Evolutionary conservation across 2,329 filamentous ascomycete genomes (phyloP), one percentile per base, ranked within the genome.

Genomic region (Chaetomiaceae sp.): DNA sequence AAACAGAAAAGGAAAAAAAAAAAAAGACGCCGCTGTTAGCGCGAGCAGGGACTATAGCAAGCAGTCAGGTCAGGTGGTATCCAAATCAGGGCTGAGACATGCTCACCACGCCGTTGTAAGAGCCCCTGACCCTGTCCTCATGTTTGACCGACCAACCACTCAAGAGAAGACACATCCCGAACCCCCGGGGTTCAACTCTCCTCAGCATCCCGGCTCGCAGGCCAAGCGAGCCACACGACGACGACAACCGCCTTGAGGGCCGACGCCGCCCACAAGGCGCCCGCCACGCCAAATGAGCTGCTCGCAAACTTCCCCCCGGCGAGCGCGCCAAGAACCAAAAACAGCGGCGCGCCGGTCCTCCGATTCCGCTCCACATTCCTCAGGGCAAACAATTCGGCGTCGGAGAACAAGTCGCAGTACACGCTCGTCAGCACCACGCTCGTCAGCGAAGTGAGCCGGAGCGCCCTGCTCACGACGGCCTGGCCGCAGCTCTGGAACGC

Each of bases 391-490:
- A 81, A 61, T 21, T 75, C 67, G 29, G 71, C 69, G 52, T 90
- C 86, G 1, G 84, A 86, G 61, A 89, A 89, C 18, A 92, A 65
- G 66, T 92, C 89, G 65, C 87, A 90, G 71, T 91, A 92, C 57
- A 89, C 84, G 65, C 86, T 90, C 1, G 89, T 92, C 54, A 94
- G 69, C 3, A 91, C 89, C 14, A 90, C 87, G 56, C 85, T 90
- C 0, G 87, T 90, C 18, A 92, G 71, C 2, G 84, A 81, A 53
- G 82, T 84, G 64, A 84, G 86, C 62, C 83, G 79, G 55, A 92
- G 69, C 0, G 86, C 82, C 3, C 87, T 73, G 61, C 85, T 89
- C 0, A 81, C 81, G n/a, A 90, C 84, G 1, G 87, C 87, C 59
- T 92, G 88, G 0, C 87, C 89, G 50, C 85, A 86, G 58, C 82